These are phyloP conservation scores for Rhizopogon roseolus DNA, from an alignment of 768 basidiomycete species.

Conservation along the genomic window DNA sequence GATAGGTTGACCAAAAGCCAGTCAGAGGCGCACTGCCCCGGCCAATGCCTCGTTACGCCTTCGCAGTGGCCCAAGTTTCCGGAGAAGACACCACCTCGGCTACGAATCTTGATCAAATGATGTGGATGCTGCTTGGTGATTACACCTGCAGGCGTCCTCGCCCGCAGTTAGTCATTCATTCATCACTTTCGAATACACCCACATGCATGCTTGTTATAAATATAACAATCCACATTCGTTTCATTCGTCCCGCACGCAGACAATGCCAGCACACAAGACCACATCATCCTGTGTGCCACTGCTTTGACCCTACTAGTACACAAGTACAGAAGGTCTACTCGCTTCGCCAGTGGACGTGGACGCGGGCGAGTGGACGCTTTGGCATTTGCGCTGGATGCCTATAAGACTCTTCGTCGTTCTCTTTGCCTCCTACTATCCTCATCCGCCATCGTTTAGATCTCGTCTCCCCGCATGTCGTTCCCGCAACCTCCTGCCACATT, in stretches of 20 bases:
- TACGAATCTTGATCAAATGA: neutral
- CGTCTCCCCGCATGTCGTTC: neutral
- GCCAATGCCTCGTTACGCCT: neutral
- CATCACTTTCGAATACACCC: neutral
- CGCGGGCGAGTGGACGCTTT: neutral
- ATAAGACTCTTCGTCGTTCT: neutral
- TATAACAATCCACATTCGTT: neutral
- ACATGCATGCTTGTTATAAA: neutral
- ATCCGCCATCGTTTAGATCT: neutral
- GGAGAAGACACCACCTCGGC: neutral
- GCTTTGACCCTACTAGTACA: neutral
- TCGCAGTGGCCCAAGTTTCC: neutral
- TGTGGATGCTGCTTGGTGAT: neutral
- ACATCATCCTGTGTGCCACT: neutral
- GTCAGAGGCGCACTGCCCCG: neutral
- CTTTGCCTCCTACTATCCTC: neutral
- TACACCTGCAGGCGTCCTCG: neutral
- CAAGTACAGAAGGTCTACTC: neutral
- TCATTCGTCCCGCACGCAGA: neutral
- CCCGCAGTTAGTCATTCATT: neutral
- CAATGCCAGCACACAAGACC: constrained; percentile 1
- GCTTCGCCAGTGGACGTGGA: neutral
- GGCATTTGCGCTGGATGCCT: neutral
- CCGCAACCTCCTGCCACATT: neutral
- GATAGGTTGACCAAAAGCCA: neutral